Evolutionary conservation across 2,329 filamentous ascomycete species (phyloP).

Genomic region (Verticillium klebahnii): DNA sequence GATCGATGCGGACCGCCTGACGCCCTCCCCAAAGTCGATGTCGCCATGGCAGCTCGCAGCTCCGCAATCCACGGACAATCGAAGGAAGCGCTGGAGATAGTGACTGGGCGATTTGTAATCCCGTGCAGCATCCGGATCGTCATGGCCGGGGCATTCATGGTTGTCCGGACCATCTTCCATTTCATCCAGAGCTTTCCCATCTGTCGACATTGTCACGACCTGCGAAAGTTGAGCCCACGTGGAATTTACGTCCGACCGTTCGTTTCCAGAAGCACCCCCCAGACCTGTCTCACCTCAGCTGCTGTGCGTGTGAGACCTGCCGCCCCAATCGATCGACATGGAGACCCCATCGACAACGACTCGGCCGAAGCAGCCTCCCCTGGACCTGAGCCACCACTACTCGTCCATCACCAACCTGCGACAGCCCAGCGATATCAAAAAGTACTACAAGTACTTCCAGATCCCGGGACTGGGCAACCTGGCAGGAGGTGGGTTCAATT

Average conservation of each 20-base stretch:
- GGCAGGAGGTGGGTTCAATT: conserved; percentile 48
- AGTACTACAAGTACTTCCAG: conserved; percentile 79
- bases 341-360: background rate
- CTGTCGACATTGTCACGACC: background rate
- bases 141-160: background rate
- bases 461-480: conserved; percentile 60
- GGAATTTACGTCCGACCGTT: background rate
- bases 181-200: background rate
- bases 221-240: background rate
- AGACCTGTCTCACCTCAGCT: background rate
- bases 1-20: background rate
- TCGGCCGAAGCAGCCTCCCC: conserved; percentile 35
- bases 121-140: background rate
- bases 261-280: background rate
- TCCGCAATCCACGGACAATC: background rate
- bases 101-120: background rate
- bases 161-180: background rate
- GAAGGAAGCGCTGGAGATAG: background rate
- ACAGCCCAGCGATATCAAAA: conserved; percentile 64
- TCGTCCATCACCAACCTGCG: conserved; percentile 65
- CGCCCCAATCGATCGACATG: background rate
- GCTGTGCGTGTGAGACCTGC: background rate
- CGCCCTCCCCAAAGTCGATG: background rate
- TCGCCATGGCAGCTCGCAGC: background rate
- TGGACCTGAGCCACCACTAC: conserved; percentile 76